Base-by-base conservation (phyloP, 2,329 filamentous ascomycete species). In the Anthostomella pinea region DNA sequence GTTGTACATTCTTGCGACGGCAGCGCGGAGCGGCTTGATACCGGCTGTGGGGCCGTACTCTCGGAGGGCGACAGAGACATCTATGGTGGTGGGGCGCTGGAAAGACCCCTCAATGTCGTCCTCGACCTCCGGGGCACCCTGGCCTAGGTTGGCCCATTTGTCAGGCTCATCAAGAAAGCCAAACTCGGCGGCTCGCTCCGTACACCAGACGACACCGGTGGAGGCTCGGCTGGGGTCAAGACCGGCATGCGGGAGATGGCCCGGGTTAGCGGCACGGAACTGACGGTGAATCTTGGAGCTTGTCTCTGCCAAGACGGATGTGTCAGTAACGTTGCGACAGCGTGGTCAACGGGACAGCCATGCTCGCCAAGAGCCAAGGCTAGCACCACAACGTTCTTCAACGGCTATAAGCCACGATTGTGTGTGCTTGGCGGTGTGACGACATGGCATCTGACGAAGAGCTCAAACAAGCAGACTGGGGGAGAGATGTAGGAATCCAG, bases 1-100 rank as follows among this genome's bases (percentile, higher is more conserved):
- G 58, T 97, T 97, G 76, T 97, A 97, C 45, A 97, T 76, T 41
- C 82, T 81, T 39, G 91, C 91, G 28, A 97, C 89, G 13, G 91
- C 91, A 57, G 88, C 85, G 52, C 91, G 77, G 48, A 97, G 72
- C 17, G 87, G 83, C 69, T 88, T 91, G 72, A 96, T 97, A 56
- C 91, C 91, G 24, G 91, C 89, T 5, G 90, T 96, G 19, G 91
- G 91, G 23, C 88, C 85, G 65, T 97, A 97, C 65, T 97, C 91
- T 58, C 90, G 75, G 25, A 85, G 84, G 45, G 81, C 80, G 55
- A 87, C 77, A 50, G 77, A 82, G 55, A 96, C 77, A 52, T 93
- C 81, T 53, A 96, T 87, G 27, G 73, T 76, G 33, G 79, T 77
- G 6, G 91, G 91, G 11, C 91, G 80, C 53, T 83, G 74, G 62